Conservation (phyloP, 2,329 filamentous ascomycete species). For the Talaromyces sp. region DNA sequence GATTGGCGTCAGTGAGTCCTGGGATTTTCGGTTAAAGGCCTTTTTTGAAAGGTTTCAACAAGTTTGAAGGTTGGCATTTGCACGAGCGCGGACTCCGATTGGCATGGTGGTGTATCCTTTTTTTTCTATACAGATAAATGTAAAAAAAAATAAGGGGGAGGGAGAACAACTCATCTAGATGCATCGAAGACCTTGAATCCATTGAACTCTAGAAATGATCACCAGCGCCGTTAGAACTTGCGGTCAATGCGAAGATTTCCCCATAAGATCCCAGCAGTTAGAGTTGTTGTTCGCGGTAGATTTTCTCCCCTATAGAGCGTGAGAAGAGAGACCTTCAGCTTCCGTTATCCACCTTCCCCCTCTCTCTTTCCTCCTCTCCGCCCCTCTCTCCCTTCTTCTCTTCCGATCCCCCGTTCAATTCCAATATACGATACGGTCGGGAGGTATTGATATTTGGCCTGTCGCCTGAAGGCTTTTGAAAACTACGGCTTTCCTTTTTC, state of each 20-base stretch:
- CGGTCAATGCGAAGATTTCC: conserved; percentile 5
- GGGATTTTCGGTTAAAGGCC: conserved; percentile 13
- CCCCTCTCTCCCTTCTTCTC: conserved; percentile 15
- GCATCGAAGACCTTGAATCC: background rate
- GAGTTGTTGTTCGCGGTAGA: conserved; percentile 2
- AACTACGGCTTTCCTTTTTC: background rate
- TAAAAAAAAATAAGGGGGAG: background rate
- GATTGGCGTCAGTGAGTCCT: conserved; percentile 7
- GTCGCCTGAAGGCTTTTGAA: background rate
- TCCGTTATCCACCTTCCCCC: conserved; percentile 23
- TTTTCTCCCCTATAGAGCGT: conserved; percentile 11
- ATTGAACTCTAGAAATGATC: no score
- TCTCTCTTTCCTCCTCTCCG: conserved; percentile 3
- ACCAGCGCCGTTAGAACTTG: background rate
- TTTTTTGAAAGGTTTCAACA: background rate
- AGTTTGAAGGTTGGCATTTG: background rate
- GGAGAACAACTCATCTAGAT: background rate
- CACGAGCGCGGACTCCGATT: background rate
- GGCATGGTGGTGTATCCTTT: background rate
- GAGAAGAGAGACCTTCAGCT: conserved; percentile 9
- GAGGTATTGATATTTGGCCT: background rate
- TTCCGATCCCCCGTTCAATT: background rate
- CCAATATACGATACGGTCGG: background rate
- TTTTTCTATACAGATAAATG: background rate
- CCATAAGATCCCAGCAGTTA: background rate